Base-by-base conservation (phyloP, 2,329 filamentous ascomycete genomes). In the Bertia moriformis region DNA sequence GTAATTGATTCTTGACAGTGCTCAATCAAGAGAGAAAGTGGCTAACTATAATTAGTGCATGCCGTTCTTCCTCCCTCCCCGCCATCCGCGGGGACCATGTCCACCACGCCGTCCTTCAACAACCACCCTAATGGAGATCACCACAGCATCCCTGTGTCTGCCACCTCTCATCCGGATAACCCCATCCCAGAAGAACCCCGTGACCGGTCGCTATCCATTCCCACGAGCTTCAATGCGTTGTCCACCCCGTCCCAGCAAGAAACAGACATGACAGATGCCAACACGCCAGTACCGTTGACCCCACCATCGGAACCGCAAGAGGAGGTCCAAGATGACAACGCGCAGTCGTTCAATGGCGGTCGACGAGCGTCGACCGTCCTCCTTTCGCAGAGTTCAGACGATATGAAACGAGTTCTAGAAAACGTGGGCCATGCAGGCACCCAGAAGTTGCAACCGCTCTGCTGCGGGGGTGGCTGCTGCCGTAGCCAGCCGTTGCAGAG, bases 101-200 rank as follows among this genome's bases (percentile, higher is more conserved):
- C n/a, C n/a, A n/a, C 24, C 10, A 29, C 24, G 24, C 24, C 24
- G 24, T 29, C 24, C 24, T 29, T 29, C 24, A 29, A 15, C 17
- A 7, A 17, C 32, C 15, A 7, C 15, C 12, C 10, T 18, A 35
- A 18, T 12, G 15, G 32, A 7, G 15, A 10, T 18, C 17, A 12
- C 32, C 32, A 18, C 7, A 15, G 7, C 10, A 35, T 35, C 32
- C 32, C 32, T 7, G 32, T 35, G 7, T 35, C 32, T 17, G 10
- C 32, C 7, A 35, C 32, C 32, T 35, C 32, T 15, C 32, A 35
- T 15, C 32, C 32, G 17, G 32, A 35, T 18, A 35, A 35, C 32
- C 32, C 32, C 10, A 18, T 35, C 7, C 32, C 32, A 7, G 32
- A 35, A 35, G 32, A 35, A 17, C 32, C 32, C 17, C 32, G 32